Conservation (phyloP, 805 yeast genomes). For the Saturnispora ahearnii region DNA sequence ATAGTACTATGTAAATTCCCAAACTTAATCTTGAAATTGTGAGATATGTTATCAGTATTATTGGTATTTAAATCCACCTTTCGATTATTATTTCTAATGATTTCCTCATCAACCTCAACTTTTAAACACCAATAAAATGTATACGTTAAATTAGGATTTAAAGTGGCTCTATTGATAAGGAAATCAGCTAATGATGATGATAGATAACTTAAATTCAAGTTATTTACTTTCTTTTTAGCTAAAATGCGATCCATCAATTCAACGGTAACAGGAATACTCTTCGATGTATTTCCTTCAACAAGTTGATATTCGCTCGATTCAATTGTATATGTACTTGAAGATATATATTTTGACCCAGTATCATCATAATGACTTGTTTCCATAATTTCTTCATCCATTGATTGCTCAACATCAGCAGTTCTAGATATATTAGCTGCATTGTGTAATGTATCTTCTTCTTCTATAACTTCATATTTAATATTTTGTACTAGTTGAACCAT, state of each 20-base stretch:
- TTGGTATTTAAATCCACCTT: not conserved
- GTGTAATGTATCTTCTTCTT: slow-evolving; percentile 11
- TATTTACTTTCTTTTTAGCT: slow-evolving; percentile 1
- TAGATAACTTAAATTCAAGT: slow-evolving; percentile 16
- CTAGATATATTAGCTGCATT: not conserved
- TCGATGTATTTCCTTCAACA: slow-evolving; percentile 19
- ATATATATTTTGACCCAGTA: not conserved
- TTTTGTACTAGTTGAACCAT: slow-evolving; percentile 88
- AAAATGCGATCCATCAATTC: slow-evolving; percentile 20
- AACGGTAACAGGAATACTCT: slow-evolving; percentile 14
- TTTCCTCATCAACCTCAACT: slow-evolving; percentile 72
- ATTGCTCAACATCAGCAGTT: slow-evolving; percentile 7
- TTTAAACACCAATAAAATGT: slow-evolving; percentile 87
- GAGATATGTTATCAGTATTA: too few relatives aligned
- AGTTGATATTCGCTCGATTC: slow-evolving; percentile 28
- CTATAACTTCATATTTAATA: slow-evolving; percentile 58
- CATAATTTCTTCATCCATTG: slow-evolving; percentile 10
- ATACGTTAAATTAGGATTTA: slow-evolving; percentile 62
- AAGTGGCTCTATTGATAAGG: slow-evolving; percentile 60
- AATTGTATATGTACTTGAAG: slow-evolving; percentile 16
- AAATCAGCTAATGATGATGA: slow-evolving; percentile 64
- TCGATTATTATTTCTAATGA: slow-evolving; percentile 10
- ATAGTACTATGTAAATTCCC: slow-evolving; percentile 9
- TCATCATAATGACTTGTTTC: slow-evolving; percentile 12
- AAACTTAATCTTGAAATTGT: not conserved